A percentile compares a stretch with the other conserved stretches of the same genome.
Conservation (phyloP, 2,329 filamentous ascomycete species). For the Ambrosiella beaveri region DNA sequence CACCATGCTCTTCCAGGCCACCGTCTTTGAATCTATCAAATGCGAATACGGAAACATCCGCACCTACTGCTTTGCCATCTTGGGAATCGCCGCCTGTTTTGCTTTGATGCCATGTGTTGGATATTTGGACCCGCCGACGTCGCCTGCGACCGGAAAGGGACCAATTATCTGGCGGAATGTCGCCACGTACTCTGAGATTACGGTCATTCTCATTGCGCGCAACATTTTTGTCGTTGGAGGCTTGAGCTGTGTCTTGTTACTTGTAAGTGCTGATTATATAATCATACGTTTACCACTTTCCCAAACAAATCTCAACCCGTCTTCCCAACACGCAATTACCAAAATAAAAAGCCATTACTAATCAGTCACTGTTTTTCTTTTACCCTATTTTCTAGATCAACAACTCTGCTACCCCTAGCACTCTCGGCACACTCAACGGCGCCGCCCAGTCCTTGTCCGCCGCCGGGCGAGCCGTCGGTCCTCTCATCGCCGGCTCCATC, state of each 20-base stretch:
- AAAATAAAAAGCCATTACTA: background rate
- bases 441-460: slow-evolving; percentile 88
- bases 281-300: background rate
- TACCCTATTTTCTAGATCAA: slow-evolving; percentile 1
- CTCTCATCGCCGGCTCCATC: slow-evolving; percentile 71
- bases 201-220: slow-evolving; percentile 64
- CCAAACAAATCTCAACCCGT: background rate
- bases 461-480: slow-evolving; percentile 61
- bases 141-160: background rate
- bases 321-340: background rate
- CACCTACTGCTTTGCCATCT: slow-evolving; percentile 62
- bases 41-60: slow-evolving; percentile 68
- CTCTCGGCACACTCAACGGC: slow-evolving; percentile 79
- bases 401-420: slow-evolving; percentile 19
- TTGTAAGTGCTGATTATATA: slow-evolving; percentile 38
- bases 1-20: slow-evolving; percentile 81
- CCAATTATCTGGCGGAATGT: slow-evolving; percentile 22
- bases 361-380: background rate
- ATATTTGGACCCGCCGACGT: slow-evolving; percentile 37
- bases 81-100: slow-evolving; percentile 69
- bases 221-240: slow-evolving; percentile 82
- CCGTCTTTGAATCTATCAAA: slow-evolving; percentile 64
- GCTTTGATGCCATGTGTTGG: slow-evolving; percentile 79
- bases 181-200: slow-evolving; percentile 70
- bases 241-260: slow-evolving; percentile 68